Conservation (phyloP, 768 basidiomycete species). For the Scleroderma bovista region DNA sequence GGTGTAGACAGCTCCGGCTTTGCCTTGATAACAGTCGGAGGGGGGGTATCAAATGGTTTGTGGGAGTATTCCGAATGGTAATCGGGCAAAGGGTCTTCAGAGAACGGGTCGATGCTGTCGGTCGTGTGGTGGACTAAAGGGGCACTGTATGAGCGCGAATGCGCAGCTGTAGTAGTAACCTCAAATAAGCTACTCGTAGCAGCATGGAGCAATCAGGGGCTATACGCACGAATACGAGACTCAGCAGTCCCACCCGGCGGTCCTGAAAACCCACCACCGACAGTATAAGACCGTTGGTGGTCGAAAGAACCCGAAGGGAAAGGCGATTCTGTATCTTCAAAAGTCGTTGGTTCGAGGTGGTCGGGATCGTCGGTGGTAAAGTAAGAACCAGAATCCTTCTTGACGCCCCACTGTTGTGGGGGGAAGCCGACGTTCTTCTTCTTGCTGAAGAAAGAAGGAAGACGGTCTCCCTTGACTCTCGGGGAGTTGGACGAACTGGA, state of each 20-base stretch:
- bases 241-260: slow-evolving; percentile 8
- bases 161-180: slow-evolving; percentile 22
- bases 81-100: slow-evolving; percentile 16
- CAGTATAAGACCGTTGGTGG: slow-evolving; percentile 11
- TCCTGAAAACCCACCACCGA: too few species aligned
- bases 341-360: slow-evolving; percentile 9
- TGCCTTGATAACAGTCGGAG: slow-evolving; percentile 37
- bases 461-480: slow-evolving; percentile 26
- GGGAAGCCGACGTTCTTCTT: slow-evolving; percentile 53
- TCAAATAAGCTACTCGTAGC: slow-evolving; percentile 29
- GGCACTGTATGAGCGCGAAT: slow-evolving; percentile 32
- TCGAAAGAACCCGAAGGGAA: slow-evolving; percentile 1
- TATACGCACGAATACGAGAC: slow-evolving; percentile 27
- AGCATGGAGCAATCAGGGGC: slow-evolving; percentile 31
- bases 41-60: slow-evolving; percentile 9
- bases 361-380: slow-evolving; percentile 33
- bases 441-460: slow-evolving; percentile 32
- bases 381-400: slow-evolving; percentile 49
- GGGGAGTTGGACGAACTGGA: slow-evolving; percentile 22
- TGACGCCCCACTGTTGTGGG: slow-evolving; percentile 56
- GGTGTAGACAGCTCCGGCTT: slow-evolving; percentile 48
- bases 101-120: slow-evolving; percentile 25
- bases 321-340: slow-evolving; percentile 26
- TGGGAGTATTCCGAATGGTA: slow-evolving; percentile 12
- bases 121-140: slow-evolving; percentile 15